Percentiles rank a stretch among this genome's conserved stretches.
phyloP scores from a whole-genome alignment of 305 asterid genomes.

The Fraxinus platypoda region DNA sequence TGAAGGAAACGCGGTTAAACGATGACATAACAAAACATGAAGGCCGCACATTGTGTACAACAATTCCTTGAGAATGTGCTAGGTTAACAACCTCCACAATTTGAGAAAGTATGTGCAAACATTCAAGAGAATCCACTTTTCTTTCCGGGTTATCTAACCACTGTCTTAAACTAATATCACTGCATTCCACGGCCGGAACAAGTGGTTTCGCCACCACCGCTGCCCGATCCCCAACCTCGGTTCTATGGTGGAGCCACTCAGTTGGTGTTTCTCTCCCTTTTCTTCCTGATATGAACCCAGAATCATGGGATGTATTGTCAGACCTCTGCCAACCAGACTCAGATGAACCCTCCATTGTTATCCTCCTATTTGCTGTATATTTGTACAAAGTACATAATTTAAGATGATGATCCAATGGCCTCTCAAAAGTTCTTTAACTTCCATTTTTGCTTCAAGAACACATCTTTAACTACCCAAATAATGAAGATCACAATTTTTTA shows the following conservation, averaged over 20 bases:
- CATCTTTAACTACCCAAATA: constrained; percentile 27
- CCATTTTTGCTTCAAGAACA: constrained; percentile 32
- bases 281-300: constrained; percentile 44
- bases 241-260: constrained; percentile 32
- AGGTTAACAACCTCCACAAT: constrained; percentile 73
- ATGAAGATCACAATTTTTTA: constrained; percentile 22
- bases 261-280: constrained; percentile 45
- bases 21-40: constrained; percentile 93
- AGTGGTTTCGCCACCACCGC: constrained; percentile 22
- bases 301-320: constrained; percentile 52
- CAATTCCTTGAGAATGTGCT: constrained; percentile 84
- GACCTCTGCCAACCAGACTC: constrained; percentile 77
- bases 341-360: constrained; percentile 85
- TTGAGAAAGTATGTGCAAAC: constrained; percentile 87
- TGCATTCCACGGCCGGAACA: constrained; percentile 36
- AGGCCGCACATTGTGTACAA: constrained; percentile 77
- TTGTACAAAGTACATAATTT: not conserved
- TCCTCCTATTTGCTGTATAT: constrained; percentile 20
- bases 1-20: constrained; percentile 68
- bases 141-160: constrained; percentile 89
- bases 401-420: constrained; percentile 25
- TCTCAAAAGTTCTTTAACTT: constrained; percentile 28
- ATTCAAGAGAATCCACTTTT: constrained; percentile 70
- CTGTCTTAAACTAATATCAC: constrained; percentile 78
- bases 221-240: constrained; percentile 27